Conservation (phyloP, 2,329 filamentous ascomycete species). For the Teratosphaeriaceae sp. region DNA sequence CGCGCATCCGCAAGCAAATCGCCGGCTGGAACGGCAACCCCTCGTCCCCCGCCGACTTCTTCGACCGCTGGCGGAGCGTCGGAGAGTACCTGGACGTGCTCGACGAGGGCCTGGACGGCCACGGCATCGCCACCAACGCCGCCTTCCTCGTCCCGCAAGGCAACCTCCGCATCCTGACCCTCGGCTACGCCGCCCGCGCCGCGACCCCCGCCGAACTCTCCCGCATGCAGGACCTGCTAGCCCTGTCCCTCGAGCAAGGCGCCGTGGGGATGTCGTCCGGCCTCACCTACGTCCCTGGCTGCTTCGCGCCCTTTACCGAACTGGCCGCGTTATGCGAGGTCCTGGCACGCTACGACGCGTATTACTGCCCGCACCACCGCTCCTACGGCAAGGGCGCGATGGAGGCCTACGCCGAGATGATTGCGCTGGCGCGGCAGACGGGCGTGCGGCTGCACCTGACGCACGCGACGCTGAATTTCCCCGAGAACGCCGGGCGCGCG, state of each 20-base stretch:
- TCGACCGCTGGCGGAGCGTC: conserved; percentile 22
- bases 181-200: conserved; percentile 19
- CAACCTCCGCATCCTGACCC: conserved; percentile 22
- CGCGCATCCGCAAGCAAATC: conserved; percentile 22
- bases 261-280: conserved; percentile 24
- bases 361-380: conserved; percentile 24
- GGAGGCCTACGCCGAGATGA: conserved; percentile 23
- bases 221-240: conserved; percentile 17
- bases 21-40: conserved; percentile 26
- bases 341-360: conserved; percentile 20
- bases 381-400: conserved; percentile 23
- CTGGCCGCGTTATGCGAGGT: conserved; percentile 20
- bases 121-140: conserved; percentile 21
- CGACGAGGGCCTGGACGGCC: conserved; percentile 12
- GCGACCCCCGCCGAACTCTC: conserved; percentile 18
- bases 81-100: conserved; percentile 21
- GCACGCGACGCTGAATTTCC: conserved; percentile 25
- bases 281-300: conserved; percentile 24
- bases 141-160: conserved; percentile 25
- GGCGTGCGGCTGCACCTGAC: conserved; percentile 24
- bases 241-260: conserved; percentile 17
- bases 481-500: conserved; percentile 22
- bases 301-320: conserved; percentile 20
- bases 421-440: conserved; percentile 20
- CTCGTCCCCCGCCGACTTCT: conserved; percentile 17